Conservation (phyloP, 169 alveolate genomes). For the Eimeria mitis region DNA sequence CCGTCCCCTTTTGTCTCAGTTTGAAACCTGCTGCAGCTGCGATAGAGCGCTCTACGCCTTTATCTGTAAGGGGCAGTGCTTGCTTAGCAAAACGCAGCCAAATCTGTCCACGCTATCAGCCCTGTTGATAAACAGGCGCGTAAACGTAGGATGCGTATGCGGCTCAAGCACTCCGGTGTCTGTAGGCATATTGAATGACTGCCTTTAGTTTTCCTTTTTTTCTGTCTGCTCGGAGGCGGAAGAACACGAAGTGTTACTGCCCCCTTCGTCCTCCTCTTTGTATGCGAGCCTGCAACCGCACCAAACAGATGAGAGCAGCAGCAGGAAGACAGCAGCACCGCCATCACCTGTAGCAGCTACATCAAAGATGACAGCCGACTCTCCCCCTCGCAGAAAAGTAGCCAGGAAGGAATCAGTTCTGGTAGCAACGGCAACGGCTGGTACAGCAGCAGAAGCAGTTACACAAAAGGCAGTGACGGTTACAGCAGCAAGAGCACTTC, state of each 20-base stretch:
- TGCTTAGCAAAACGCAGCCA: not conserved
- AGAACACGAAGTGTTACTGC: not conserved
- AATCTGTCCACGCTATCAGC: not conserved
- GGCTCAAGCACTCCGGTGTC: not conserved
- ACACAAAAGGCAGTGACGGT: not conserved
- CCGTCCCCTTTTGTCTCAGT: too few relatives aligned
- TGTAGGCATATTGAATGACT: too few relatives aligned
- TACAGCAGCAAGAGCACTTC: not conserved
- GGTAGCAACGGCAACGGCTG: not conserved
- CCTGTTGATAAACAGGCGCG: not conserved
- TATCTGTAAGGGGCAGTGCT: not conserved
- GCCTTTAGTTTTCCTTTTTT: constrained; percentile 23
- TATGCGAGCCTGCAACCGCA: constrained; percentile 53
- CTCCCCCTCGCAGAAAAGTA: not conserved
- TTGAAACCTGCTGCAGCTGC: too few relatives aligned
- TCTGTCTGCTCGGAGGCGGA: constrained; percentile 23
- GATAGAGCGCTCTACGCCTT: too few relatives aligned
- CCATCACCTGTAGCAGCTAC: not conserved
- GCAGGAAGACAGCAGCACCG: not conserved
- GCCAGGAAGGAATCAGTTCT: not conserved
- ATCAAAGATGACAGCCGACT: not conserved
- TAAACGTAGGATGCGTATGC: not conserved
- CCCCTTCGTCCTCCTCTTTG: constrained; percentile 36
- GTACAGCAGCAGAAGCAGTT: not conserved
- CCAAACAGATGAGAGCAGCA: not conserved